phyloP scores from a whole-genome alignment of 2,329 filamentous ascomycete genomes.

The Nannizzia gypsea region DNA sequence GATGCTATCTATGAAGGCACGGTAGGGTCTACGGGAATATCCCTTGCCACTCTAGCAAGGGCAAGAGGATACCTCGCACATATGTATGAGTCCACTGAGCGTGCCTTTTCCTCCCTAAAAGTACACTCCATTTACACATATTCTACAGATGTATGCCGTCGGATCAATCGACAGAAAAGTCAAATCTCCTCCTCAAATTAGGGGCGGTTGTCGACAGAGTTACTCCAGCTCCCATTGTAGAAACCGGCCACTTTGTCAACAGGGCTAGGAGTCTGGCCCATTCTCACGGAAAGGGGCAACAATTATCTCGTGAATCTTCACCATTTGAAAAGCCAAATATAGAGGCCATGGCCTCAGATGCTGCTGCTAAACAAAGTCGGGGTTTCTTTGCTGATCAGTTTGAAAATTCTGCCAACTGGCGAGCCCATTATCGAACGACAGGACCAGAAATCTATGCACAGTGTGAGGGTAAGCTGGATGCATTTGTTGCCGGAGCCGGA shows the following conservation, averaged over 20 bases:
- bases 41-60: constrained; percentile 74
- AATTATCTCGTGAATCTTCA: constrained; percentile 10
- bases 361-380: constrained; percentile 45
- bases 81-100: constrained; percentile 45
- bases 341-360: constrained; percentile 9
- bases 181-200: constrained; percentile 73
- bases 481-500: constrained; percentile 85
- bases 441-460: constrained; percentile 83
- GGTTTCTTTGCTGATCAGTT: constrained; percentile 97
- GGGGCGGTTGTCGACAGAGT: constrained; percentile 90
- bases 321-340: constrained; percentile 16
- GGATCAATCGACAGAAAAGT: constrained; percentile 82
- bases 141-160: constrained; percentile 71
- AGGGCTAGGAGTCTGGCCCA: constrained; percentile 63
- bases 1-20: constrained; percentile 98
- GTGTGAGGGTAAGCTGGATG: constrained; percentile 61
- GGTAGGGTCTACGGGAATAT: constrained; percentile 91
- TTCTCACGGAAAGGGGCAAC: constrained; percentile 50
- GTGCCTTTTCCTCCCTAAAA: not conserved
- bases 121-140: constrained; percentile 1
- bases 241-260: constrained; percentile 88
- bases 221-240: constrained; percentile 83
- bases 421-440: constrained; percentile 68
- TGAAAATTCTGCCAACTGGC: constrained; percentile 79
- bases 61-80: constrained; percentile 83